Evolutionary conservation across 257 asterid species (phyloP), one percentile per base, ranked within the genome.

Genomic region (Solanum raphanifolium): DNA sequence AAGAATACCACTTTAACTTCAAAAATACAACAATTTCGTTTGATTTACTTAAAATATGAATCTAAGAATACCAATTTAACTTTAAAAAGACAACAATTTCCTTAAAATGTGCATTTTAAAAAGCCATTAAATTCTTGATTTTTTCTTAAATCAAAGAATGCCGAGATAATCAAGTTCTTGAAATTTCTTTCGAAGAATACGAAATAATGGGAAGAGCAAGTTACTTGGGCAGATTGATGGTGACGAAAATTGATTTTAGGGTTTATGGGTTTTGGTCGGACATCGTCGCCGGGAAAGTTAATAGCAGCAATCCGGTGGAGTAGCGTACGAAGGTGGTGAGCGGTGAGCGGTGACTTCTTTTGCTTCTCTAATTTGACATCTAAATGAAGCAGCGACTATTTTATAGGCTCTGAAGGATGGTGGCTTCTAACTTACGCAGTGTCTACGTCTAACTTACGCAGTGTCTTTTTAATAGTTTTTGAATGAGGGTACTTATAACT

Each of bases 171-270:
- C 69, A 12, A 60, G 69, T 60, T 9, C 6, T n/a, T 23, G 29
- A 23, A 60, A 0, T 65, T 65, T 25, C 72, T 12, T 65, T n/a
- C 16, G 35, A 84, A 72, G 48, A 25, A 85, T 38, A 18, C 58
- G 0, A 73, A 68, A 39, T 55, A 55, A 55, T 55, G 65, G 11
- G 65, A 55, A 55, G 25, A 20, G 65, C 65, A 55, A 55, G 25
- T 20, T 55, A 55, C 65, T 55, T 7, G 65, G 65, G 25, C 65
- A 20, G 25, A 55, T 55, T 20, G 21, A n/a, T 9, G 60, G 87
- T 86, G 88, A 76, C 58, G 89, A 87, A 89, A 87, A 66, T 38
- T 29, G 68, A 87, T 35, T 86, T 13, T 15, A 58, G 82, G 75
- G 38, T 18, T 85, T 82, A 83, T 55, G 89, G 90, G 83, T 87